These are phyloP conservation scores for Chytriomyces sp. DNA, from an alignment of 192 early-diverging fungal species.

Conservation along the genomic window DNA sequence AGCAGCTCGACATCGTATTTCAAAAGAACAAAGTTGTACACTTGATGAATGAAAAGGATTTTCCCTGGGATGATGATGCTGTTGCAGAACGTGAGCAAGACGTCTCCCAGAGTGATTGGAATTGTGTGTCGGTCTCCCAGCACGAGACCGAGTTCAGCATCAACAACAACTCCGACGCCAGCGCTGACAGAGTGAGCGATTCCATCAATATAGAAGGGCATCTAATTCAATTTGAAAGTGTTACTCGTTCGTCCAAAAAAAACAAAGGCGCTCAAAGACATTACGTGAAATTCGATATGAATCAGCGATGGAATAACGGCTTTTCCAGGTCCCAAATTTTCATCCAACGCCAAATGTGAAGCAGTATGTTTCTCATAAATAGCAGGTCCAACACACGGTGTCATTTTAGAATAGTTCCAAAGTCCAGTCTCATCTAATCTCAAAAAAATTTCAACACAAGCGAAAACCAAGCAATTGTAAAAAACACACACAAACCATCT, in stretches of 20 bases:
- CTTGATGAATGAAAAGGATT: slow-evolving; percentile 80
- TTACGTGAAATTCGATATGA: slow-evolving; percentile 78
- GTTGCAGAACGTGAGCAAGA: slow-evolving; percentile 84
- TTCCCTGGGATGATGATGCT: slow-evolving; percentile 82
- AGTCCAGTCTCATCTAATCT: slow-evolving; percentile 63
- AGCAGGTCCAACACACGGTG: slow-evolving; percentile 62
- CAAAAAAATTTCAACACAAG: slow-evolving; percentile 16
- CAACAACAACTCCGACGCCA: slow-evolving; percentile 57
- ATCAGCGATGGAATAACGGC: slow-evolving; percentile 80
- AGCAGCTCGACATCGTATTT: slow-evolving; percentile 77
- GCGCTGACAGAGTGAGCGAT: slow-evolving; percentile 56
- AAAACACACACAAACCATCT: slow-evolving; percentile 48
- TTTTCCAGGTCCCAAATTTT: slow-evolving; percentile 67
- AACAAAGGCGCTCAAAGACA: too few species aligned
- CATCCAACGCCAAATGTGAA: slow-evolving; percentile 65
- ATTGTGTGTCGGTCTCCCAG: slow-evolving; percentile 79
- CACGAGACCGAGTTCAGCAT: slow-evolving; percentile 75
- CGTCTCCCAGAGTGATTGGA: slow-evolving; percentile 76
- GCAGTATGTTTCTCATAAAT: slow-evolving; percentile 73
- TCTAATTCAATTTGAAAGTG: neutral
- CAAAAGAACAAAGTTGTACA: slow-evolving; percentile 83
- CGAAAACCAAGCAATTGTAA: neutral
- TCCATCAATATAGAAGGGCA: slow-evolving; percentile 63
- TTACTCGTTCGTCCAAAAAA: too few species aligned
- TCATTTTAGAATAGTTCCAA: slow-evolving; percentile 76